Evolutionary conservation across 495 filamentous ascomycete species (phyloP).

Genomic region (Aspergillus homomorphus): DNA sequence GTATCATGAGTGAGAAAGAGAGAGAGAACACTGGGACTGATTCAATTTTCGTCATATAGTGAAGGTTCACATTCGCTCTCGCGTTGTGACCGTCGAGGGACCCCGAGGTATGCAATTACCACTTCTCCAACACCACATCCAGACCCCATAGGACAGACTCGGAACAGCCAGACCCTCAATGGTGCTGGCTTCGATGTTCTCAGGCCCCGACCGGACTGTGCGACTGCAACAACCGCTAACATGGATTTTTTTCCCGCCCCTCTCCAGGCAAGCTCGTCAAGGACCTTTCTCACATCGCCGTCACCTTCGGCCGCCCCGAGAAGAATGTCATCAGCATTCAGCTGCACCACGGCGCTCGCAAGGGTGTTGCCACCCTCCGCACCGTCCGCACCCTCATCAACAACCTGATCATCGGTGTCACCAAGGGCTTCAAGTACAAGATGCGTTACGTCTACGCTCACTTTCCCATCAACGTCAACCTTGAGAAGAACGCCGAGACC

Average conservation of each 20-base stretch:
- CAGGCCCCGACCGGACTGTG: not conserved
- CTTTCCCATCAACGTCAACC: constrained; percentile 99
- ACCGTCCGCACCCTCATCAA: constrained; percentile 96
- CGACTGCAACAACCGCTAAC: constrained; percentile 7
- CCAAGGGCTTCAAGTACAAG: constrained; percentile 99
- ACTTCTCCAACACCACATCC: constrained; percentile 1
- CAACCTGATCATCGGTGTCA: constrained; percentile 97
- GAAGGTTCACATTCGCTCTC: constrained; percentile 93
- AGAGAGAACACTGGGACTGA: constrained; percentile 19
- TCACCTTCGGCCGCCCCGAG: constrained; percentile 85
- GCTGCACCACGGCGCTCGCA: constrained; percentile 94
- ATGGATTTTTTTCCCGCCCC: constrained; percentile 12
- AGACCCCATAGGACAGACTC: not conserved
- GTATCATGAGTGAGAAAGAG: not conserved
- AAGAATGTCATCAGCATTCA: constrained; percentile 87
- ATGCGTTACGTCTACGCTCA: constrained; percentile 99
- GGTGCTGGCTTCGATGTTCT: not conserved
- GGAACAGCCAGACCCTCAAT: not conserved
- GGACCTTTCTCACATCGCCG: constrained; percentile 91
- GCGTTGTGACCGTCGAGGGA: constrained; percentile 92
- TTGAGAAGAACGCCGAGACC: constrained; percentile 93
- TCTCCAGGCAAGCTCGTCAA: constrained; percentile 81
- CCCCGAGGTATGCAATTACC: constrained; percentile 63
- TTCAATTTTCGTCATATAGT: constrained; percentile 55
- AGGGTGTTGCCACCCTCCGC: constrained; percentile 95